Percentiles rank a stretch among this genome's conserved stretches.
phyloP scores from a whole-genome alignment of 257 asterid species.

The Plantago ovata region DNA sequence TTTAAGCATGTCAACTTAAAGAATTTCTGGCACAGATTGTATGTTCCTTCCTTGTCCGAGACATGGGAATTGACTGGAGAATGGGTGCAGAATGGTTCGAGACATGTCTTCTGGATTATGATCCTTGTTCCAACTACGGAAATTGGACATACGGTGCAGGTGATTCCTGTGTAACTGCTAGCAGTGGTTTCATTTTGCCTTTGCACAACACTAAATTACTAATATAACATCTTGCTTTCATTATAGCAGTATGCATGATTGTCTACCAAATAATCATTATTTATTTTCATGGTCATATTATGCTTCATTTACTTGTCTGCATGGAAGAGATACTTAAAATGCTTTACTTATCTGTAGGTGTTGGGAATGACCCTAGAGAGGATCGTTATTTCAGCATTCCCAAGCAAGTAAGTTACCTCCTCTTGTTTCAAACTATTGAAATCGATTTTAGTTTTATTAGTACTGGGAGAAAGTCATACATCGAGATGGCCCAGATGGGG shows the following conservation, averaged over 20 bases:
- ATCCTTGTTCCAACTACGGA: slow-evolving; percentile 95
- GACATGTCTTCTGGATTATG: slow-evolving; percentile 87
- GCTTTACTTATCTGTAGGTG: slow-evolving; percentile 42
- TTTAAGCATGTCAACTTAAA: background rate
- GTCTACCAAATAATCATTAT: background rate
- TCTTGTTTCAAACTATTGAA: background rate
- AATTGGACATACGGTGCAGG: slow-evolving; percentile 99
- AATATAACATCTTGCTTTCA: background rate
- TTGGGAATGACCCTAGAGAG: slow-evolving; percentile 95
- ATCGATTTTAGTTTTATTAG: background rate
- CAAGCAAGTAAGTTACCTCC: slow-evolving; percentile 56
- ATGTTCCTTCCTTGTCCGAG: slow-evolving; percentile 96
- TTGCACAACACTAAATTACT: background rate
- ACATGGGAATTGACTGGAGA: slow-evolving; percentile 96
- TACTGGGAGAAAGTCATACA: background rate
- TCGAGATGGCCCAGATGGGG: too few species aligned
- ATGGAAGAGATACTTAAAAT: background rate
- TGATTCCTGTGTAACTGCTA: slow-evolving; percentile 22
- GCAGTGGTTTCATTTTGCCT: background rate
- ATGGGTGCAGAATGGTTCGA: slow-evolving; percentile 99
- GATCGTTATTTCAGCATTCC: slow-evolving; percentile 98
- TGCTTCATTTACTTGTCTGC: too few species aligned
- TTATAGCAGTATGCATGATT: background rate
- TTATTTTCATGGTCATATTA: too few species aligned
- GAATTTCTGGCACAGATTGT: slow-evolving; percentile 49